Conservation (phyloP, 495 filamentous ascomycete genomes). For the Aspergillus asperescens region DNA sequence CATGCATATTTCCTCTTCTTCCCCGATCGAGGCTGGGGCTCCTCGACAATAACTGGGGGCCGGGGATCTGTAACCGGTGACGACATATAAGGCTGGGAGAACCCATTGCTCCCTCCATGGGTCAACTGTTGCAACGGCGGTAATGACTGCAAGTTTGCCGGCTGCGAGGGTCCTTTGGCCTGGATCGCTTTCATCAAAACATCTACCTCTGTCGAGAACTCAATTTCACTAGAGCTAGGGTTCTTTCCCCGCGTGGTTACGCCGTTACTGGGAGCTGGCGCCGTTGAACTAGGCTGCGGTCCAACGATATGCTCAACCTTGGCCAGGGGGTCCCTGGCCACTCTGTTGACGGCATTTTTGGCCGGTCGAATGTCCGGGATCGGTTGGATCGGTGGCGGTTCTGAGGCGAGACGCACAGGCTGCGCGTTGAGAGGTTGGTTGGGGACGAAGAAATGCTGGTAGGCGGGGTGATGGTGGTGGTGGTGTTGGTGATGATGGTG, state of each 20-base stretch:
- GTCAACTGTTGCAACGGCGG: constrained; percentile 35
- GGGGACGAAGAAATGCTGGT: constrained; percentile 32
- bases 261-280: constrained; percentile 5
- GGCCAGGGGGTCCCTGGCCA: constrained; percentile 20
- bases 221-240: constrained; percentile 33
- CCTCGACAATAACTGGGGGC: constrained; percentile 24
- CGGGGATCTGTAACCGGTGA: constrained; percentile 19
- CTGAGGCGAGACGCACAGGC: constrained; percentile 31
- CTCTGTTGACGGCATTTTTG: constrained; percentile 38
- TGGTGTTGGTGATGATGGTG: constrained; percentile 28
- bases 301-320: constrained; percentile 15
- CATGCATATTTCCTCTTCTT: constrained; percentile 62
- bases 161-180: constrained; percentile 46
- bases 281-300: constrained; percentile 2
- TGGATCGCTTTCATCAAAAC: constrained; percentile 92
- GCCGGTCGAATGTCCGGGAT: constrained; percentile 40
- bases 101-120: constrained; percentile 17
- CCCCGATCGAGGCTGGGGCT: constrained; percentile 29
- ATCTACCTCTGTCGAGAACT: constrained; percentile 80
- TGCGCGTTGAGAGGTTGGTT: constrained; percentile 26
- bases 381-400: constrained; percentile 27
- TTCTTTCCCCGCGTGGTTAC: constrained; percentile 16
- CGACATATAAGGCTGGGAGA: constrained; percentile 28
- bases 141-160: constrained; percentile 27
- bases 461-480: constrained; percentile 24